Base-by-base conservation (phyloP, 805 yeast species). In the Wickerhamiella lipophila region DNA sequence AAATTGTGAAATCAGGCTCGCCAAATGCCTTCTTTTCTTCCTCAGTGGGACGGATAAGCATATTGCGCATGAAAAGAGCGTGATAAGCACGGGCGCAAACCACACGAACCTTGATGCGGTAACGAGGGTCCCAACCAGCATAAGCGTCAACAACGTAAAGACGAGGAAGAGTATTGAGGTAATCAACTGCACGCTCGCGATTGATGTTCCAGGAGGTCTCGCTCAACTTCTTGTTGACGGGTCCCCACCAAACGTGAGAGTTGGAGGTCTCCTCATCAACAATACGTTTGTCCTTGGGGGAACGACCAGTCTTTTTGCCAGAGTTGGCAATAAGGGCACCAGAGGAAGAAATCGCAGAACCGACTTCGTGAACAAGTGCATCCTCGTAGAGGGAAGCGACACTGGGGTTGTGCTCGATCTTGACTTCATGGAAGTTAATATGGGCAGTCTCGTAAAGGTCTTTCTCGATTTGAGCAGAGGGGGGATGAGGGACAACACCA, bases 41-140 rank as follows among this genome's bases (percentile, higher is more conserved):
- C 29, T 73, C 78, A 25, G 95, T 81, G 57, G 98, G 98, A 68
- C 87, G 81, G 67, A 89, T 92, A 71, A 89, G 73, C 98, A 89
- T 89, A 68, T 89, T 89, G 63, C 94, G 82, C 98, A 89, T 89
- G 74, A 89, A 89, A 59, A 89, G 71, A 18, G 97, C 97, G 65
- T 89, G 98, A 75, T 89, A 89, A 50, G 98, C 97, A 68, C 98
- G 81, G 53, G 97, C 96, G 73, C 96, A 88, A 49, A 88, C 89
- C 56, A 88, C 81, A 70, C 97, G 79, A 52, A 88, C 94, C 74
- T 89, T 89, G 67, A 88, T 78, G 72, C 97, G 79, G 78, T 89
- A 89, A 63, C 85, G 80, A 63, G 96, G 96, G 68, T 89, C 98
- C 98, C 98, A 89, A 57, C 98, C 98, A 43, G 97, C 98, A 65